A percentile compares a stretch with the other conserved stretches of the same genome.
Evolutionary conservation across 2,329 filamentous ascomycete genomes (phyloP).

Genomic region (Neurospora sp.): DNA sequence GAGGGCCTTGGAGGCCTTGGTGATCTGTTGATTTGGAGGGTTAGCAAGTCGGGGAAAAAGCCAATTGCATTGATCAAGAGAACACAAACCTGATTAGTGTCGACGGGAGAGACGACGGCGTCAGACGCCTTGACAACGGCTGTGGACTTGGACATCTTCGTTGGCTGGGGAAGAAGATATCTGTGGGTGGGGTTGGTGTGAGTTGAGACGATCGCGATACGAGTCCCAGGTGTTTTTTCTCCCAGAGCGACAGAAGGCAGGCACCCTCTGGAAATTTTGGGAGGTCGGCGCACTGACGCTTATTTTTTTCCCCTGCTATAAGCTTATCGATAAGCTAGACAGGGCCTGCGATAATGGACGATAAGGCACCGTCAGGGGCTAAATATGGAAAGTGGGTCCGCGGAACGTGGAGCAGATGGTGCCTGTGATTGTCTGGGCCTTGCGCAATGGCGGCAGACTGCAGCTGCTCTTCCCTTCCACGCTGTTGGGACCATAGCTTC

Average conservation of each 20-base stretch:
- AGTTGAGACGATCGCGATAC: conserved; percentile 2
- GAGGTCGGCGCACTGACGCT: conserved; percentile 3
- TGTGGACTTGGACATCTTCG: conserved; percentile 25
- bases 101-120: conserved; percentile 22
- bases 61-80: neutral
- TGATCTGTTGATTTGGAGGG: conserved; percentile 29
- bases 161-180: neutral
- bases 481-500: neutral
- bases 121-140: conserved; percentile 22
- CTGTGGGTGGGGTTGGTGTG: conserved; percentile 3
- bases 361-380: neutral
- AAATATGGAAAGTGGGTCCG: neutral
- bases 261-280: conserved; percentile 15
- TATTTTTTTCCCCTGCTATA: conserved; percentile 12
- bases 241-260: neutral
- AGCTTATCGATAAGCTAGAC: neutral
- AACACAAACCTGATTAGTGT: conserved; percentile 24
- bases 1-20: conserved; percentile 54
- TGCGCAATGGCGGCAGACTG: conserved; percentile 4
- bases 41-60: neutral
- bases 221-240: conserved; percentile 11
- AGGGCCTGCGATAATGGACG: neutral
- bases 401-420: neutral
- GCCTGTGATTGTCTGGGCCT: neutral
- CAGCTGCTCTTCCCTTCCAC: conserved; percentile 6